These are phyloP conservation scores for Paecilomyces formosus DNA, from an alignment of 2,329 filamentous ascomycete genomes.

Conservation along the genomic window DNA sequence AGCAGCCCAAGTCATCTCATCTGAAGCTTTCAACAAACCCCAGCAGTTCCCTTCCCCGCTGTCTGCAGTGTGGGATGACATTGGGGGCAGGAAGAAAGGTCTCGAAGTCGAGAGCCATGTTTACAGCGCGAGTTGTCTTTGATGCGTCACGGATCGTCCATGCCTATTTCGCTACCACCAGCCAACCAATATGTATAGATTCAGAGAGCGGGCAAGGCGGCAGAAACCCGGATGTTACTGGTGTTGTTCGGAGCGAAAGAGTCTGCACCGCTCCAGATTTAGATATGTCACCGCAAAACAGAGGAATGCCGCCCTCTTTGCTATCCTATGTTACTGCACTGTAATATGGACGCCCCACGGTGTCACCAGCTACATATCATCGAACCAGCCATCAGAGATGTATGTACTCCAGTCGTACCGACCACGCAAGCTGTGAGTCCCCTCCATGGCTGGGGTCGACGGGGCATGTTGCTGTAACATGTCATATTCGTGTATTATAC, in stretches of 20 bases:
- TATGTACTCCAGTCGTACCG: neutral
- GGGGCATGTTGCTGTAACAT: neutral
- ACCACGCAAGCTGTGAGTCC: neutral
- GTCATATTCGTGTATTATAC: neutral
- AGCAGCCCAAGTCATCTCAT: neutral
- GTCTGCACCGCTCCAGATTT: neutral
- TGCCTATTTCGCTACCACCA: neutral
- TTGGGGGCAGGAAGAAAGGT: neutral
- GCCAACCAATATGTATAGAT: neutral
- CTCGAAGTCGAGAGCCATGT: neutral
- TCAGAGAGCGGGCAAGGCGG: neutral
- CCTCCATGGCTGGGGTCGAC: neutral
- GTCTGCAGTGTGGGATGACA: neutral
- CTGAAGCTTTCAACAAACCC: neutral
- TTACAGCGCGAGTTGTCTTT: neutral
- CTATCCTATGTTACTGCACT: neutral
- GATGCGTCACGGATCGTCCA: neutral
- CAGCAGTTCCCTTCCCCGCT: neutral
- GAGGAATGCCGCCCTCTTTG: neutral
- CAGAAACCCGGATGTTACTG: neutral
- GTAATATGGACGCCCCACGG: neutral
- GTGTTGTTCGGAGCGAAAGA: neutral
- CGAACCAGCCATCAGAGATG: neutral
- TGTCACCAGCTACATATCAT: neutral
- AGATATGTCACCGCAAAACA: neutral